These are phyloP conservation scores for Jackrogersella multiformis DNA, from an alignment of 495 filamentous ascomycete species.

Conservation along the genomic window DNA sequence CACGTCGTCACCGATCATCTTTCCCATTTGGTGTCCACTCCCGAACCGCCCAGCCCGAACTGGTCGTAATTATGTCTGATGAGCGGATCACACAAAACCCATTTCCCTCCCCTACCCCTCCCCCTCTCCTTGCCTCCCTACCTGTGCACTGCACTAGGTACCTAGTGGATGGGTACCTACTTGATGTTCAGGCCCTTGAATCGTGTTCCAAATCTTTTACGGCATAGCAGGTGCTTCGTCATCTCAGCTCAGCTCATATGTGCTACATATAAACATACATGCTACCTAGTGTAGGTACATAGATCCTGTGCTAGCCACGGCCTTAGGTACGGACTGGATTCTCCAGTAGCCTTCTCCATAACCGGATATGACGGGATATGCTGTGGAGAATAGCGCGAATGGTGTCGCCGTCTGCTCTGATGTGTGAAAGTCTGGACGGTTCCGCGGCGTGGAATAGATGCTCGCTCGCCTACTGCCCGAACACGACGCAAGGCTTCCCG, in stretches of 20 bases:
- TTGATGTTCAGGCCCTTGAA: slow-evolving; percentile 19
- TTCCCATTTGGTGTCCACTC: slow-evolving; percentile 40
- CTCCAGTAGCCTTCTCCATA: slow-evolving; percentile 17
- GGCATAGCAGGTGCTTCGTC: slow-evolving; percentile 34
- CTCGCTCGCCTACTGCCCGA: slow-evolving; percentile 24
- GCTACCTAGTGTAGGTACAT: neutral
- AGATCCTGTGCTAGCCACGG: slow-evolving; percentile 16
- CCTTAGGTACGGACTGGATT: slow-evolving; percentile 11
- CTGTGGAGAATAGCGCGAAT: slow-evolving; percentile 27
- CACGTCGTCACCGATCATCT: slow-evolving; percentile 38
- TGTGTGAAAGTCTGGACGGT: slow-evolving; percentile 27
- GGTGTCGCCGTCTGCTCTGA: slow-evolving; percentile 19
- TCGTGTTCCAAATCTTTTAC: slow-evolving; percentile 32
- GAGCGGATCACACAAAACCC: slow-evolving; percentile 38
- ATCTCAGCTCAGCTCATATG: slow-evolving; percentile 33
- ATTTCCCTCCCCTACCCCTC: slow-evolving; percentile 26
- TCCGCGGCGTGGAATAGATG: slow-evolving; percentile 26
- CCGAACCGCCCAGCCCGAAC: slow-evolving; percentile 38
- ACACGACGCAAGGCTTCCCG: slow-evolving; percentile 32
- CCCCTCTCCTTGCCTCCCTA: slow-evolving; percentile 13
- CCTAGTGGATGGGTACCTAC: no score
- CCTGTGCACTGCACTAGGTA: no score
- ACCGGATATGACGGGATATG: slow-evolving; percentile 31
- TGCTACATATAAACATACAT: neutral
- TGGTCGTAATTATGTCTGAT: slow-evolving; percentile 43